Evolutionary conservation across 768 basidiomycete genomes (phyloP).

Genomic region (Leucocoprinus birnbaumii): DNA sequence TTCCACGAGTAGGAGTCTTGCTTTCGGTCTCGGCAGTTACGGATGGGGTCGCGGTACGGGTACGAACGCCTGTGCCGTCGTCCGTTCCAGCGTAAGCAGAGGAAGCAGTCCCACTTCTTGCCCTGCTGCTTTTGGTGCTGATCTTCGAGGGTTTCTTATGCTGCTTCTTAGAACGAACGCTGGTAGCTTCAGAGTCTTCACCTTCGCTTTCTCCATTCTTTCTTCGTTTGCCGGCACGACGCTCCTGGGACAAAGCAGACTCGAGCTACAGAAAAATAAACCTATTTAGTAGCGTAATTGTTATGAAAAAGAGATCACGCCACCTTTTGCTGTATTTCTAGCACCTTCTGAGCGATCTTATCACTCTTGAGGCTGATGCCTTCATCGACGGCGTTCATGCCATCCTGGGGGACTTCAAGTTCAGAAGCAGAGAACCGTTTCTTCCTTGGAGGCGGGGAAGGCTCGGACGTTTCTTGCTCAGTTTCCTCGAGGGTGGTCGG

Average conservation of each 20-base stretch:
- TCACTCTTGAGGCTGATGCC: conserved; percentile 84
- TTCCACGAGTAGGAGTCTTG: conserved; percentile 39
- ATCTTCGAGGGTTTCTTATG: conserved; percentile 22
- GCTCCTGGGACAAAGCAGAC: conserved; percentile 63
- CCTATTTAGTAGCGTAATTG: conserved; percentile 9
- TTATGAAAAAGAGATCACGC: conserved; percentile 16
- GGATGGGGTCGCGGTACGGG: conserved; percentile 15
- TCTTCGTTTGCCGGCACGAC: conserved; percentile 27
- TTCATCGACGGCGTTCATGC: conserved; percentile 85
- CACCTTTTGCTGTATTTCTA: conserved; percentile 91
- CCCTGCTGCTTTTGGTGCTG: conserved; percentile 34
- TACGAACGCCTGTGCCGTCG: conserved; percentile 11
- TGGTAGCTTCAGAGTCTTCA: conserved; percentile 42
- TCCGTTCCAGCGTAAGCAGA: conserved; percentile 50
- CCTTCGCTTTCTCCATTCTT: conserved; percentile 44
- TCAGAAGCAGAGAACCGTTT: conserved; percentile 80
- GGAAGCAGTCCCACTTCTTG: conserved; percentile 62
- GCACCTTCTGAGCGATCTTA: conserved; percentile 82
- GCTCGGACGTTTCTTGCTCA: conserved; percentile 41
- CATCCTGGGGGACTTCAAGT: conserved; percentile 63
- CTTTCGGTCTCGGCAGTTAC: conserved; percentile 28
- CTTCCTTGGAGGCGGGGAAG: conserved; percentile 43
- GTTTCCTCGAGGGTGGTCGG: conserved; percentile 34
- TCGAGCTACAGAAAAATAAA: conserved; percentile 56
- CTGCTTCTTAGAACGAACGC: conserved; percentile 36